Conservation (phyloP, 352 stramenopile species). For the Globisporangium middletonii region DNA sequence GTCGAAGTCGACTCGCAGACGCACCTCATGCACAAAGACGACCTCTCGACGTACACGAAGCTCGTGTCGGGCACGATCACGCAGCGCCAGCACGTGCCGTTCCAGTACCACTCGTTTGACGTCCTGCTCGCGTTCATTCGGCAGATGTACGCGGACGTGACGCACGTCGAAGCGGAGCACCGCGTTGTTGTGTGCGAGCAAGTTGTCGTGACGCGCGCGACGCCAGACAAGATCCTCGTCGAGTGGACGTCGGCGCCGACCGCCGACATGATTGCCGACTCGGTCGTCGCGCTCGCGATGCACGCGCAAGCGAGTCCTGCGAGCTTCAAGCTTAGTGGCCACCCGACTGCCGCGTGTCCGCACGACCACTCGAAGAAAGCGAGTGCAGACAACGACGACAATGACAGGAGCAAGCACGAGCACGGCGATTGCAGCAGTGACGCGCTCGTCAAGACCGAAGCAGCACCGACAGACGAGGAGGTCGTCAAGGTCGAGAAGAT, state of each 20-base stretch:
- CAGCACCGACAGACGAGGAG: conserved; percentile 10
- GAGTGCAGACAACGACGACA: conserved; percentile 8
- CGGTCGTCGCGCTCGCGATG: conserved; percentile 94
- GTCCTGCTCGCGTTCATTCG: conserved; percentile 73
- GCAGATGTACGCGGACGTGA: conserved; percentile 81
- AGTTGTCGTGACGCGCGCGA: conserved; percentile 52
- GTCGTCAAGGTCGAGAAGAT: conserved; percentile 15
- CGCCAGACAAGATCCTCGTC: conserved; percentile 48
- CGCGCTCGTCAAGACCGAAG: conserved; percentile 16
- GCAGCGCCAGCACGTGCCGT: conserved; percentile 82
- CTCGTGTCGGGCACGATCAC: conserved; percentile 74
- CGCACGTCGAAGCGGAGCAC: conserved; percentile 43
- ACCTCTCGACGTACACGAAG: conserved; percentile 84
- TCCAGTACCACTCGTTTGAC: conserved; percentile 73
- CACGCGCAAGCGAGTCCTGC: conserved; percentile 84
- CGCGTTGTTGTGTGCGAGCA: conserved; percentile 70
- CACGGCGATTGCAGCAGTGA: conserved; percentile 17
- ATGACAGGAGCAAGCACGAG: conserved; percentile 11
- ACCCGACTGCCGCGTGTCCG: conserved; percentile 66
- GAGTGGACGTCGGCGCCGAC: conserved; percentile 91
- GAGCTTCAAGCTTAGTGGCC: conserved; percentile 74
- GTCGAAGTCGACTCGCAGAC: conserved; percentile 85
- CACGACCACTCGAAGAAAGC: conserved; percentile 74
- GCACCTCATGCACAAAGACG: conserved; percentile 81
- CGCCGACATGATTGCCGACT: conserved; percentile 95